A percentile compares a stretch with the other conserved stretches of the same genome.
Conservation (phyloP, 768 basidiomycete species). For the Leccinum incarnatum region DNA sequence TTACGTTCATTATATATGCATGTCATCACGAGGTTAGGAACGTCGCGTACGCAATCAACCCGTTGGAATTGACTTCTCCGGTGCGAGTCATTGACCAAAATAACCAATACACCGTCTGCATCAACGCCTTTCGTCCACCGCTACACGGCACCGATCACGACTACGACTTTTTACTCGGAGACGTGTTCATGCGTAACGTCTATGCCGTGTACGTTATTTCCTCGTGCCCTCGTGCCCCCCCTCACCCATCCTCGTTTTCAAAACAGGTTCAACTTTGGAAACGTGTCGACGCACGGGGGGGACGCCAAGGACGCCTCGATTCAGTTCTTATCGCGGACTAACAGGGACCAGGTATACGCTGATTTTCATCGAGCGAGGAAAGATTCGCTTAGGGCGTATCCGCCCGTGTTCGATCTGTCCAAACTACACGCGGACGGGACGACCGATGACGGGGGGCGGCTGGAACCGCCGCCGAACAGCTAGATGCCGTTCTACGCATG, state of each 20-base stretch:
- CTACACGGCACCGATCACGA: conserved; percentile 26
- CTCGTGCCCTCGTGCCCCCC: neutral
- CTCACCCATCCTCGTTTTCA: too few relatives aligned
- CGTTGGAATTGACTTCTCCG: conserved; percentile 41
- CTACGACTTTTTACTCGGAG: conserved; percentile 42
- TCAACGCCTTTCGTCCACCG: conserved; percentile 32
- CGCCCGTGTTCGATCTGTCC: conserved; percentile 24
- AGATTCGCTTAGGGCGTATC: conserved; percentile 13
- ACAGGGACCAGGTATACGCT: conserved; percentile 33
- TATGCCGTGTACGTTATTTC: conserved; percentile 38
- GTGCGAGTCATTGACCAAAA: conserved; percentile 25
- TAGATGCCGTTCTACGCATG: neutral
- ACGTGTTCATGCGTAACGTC: conserved; percentile 46
- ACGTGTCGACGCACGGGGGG: conserved; percentile 16
- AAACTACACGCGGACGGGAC: conserved; percentile 23
- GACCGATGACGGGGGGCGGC: conserved; percentile 17
- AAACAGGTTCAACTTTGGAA: conserved; percentile 43
- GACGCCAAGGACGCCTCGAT: conserved; percentile 35
- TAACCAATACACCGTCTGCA: conserved; percentile 39
- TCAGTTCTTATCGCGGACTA: conserved; percentile 39
- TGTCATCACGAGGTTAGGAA: conserved; percentile 19
- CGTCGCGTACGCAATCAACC: conserved; percentile 39
- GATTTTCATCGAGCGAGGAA: conserved; percentile 23
- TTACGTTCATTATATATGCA: too few relatives aligned
- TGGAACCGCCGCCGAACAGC: conserved; percentile 9